Conservation (phyloP, 257 asterid species). For the Nicotiana otophora region DNA sequence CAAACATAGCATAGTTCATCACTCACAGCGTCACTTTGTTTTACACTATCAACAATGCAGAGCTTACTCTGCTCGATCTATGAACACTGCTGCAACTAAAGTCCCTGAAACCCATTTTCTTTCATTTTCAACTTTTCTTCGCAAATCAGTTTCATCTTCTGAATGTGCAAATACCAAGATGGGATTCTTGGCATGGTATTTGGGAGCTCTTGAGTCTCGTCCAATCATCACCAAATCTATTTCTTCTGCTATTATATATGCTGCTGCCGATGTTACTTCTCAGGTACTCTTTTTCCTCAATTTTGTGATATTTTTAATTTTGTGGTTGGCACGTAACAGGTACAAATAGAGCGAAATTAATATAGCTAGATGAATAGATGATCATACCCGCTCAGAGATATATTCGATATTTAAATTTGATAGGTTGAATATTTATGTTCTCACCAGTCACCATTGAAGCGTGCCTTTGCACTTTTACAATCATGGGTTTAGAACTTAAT, state of each 20-base stretch:
- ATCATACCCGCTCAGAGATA: not conserved
- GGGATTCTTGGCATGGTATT: conserved; percentile 68
- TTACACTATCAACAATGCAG: not conserved
- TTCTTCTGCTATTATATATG: conserved; percentile 63
- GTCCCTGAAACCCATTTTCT: conserved; percentile 18
- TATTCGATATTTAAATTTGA: not conserved
- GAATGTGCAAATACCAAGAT: conserved; percentile 26
- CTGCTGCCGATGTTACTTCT: conserved; percentile 72
- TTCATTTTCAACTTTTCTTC: conserved; percentile 4
- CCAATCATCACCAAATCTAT: conserved; percentile 67
- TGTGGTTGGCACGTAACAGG: not conserved
- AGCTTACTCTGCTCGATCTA: not conserved
- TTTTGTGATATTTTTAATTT: not conserved
- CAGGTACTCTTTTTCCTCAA: conserved; percentile 38
- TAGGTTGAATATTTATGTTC: not conserved
- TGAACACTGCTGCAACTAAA: conserved; percentile 19
- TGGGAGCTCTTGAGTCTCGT: conserved; percentile 59
- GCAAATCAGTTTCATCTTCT: conserved; percentile 27
- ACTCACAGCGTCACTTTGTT: conserved; percentile 19
- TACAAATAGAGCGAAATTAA: not conserved
- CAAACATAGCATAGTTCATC: conserved; percentile 20
- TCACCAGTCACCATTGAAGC: not conserved
- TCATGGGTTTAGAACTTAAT: not conserved
- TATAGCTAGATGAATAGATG: not conserved
- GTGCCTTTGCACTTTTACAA: too few relatives aligned